Base-by-base conservation (phyloP, 257 asterid genomes). In the Salvia miltiorrhiza region DNA sequence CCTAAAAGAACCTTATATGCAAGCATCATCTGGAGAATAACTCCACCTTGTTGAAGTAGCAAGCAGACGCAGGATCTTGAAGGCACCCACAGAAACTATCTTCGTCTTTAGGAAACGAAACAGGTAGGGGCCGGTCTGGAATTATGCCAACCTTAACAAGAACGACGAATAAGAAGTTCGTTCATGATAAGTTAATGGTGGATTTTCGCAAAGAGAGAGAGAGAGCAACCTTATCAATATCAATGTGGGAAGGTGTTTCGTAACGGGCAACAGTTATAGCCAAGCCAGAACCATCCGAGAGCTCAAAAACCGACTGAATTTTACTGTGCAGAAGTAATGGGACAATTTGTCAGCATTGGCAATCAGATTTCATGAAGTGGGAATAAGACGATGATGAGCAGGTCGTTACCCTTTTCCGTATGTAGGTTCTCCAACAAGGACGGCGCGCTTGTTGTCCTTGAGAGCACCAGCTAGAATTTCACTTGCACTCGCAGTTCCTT, bases 401-500 rank as follows among this genome's bases (percentile, higher is more conserved):
- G 39, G 53, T 43, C 19, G 53, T 76, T 78, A 90, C 99, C 99
- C 99, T 84, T 94, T 94, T 47, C 99, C 99, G 61, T 79, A 94
- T 53, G 99, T 91, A 67, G 97, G 96, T 75, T 91, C 97, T 44
- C 99, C 97, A 37, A 82, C 79, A 40, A 93, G 75, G 41, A 85
- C 85, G 4, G 99, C 99, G 1, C 99, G 97, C 49, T 89, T 93
- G 82, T 93, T 93, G 73, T 90, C 99, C 74, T 93, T 90, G 71
- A 93, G 80, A 75, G 99, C 99, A 50, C 97, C 99, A 1, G 97
- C 97, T 78, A 90, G 77, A 65, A 90, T 93, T 81, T 93, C 97
- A 78, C 99, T 93, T 16, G 99, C 97, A 76, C 99, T 90, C 45
- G 99, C 99, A 50, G 99, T 94, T 77, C 99, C 99, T 81, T 94